Percentiles rank a stretch among this genome's conserved stretches.
Evolutionary conservation across 768 basidiomycete genomes (phyloP).

Genomic region (Termitomyces sp.): DNA sequence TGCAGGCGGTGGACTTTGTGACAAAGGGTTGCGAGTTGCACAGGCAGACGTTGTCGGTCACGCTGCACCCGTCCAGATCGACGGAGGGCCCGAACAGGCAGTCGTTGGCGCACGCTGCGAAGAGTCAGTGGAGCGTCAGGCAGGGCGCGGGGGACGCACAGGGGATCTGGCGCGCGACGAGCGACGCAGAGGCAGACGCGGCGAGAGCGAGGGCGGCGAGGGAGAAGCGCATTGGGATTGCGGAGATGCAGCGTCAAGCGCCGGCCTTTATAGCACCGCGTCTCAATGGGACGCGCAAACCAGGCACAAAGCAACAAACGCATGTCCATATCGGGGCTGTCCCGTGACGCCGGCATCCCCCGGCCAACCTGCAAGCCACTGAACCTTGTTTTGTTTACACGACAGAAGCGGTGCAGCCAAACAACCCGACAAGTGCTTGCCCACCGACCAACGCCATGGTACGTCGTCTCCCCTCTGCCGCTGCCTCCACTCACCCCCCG

Average conservation of each 20-base stretch:
- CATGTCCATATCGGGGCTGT: background rate
- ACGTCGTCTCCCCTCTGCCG: conserved; percentile 5
- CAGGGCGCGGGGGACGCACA: conserved; percentile 19
- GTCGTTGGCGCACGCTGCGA: conserved; percentile 41
- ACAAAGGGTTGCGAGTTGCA: conserved; percentile 48
- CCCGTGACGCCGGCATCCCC: conserved; percentile 14
- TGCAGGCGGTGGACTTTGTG: conserved; percentile 40
- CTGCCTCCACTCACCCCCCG: background rate
- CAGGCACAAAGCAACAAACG: conserved; percentile 21
- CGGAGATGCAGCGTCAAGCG: too few species aligned
- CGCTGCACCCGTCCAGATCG: conserved; percentile 37
- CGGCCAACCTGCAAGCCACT: conserved; percentile 42
- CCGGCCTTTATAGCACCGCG: conserved; percentile 2
- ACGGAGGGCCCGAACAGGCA: conserved; percentile 39
- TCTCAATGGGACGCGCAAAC: conserved; percentile 22
- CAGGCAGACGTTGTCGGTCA: conserved; percentile 51
- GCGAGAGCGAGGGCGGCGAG: conserved; percentile 35
- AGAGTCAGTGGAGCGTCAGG: background rate
- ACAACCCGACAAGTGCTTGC: conserved; percentile 24
- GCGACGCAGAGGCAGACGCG: conserved; percentile 28
- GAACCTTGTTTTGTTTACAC: conserved; percentile 50
- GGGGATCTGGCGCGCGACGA: conserved; percentile 33
- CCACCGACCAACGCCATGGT: conserved; percentile 54
- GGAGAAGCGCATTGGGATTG: conserved; percentile 50
- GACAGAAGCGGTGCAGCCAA: conserved; percentile 32